Evolutionary conservation across 164 flowering plant genomes (phyloP), one percentile per base, ranked within the genome.

Genomic region (Aristolochia californica): DNA sequence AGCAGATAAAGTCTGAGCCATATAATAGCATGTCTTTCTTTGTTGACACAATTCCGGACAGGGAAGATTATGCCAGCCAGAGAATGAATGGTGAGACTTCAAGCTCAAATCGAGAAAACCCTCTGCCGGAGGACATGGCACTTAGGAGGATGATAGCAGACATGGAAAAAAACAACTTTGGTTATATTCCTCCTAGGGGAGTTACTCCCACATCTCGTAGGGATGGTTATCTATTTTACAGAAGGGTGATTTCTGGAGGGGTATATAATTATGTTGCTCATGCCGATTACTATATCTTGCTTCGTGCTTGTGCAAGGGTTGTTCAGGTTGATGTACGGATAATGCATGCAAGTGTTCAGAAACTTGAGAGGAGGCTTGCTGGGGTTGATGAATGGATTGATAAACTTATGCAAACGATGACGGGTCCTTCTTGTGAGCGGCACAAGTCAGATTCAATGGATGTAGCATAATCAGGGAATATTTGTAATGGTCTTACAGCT

Each of bases 211-310:
- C 80, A 15, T 50, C 13, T 50, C 5, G 5, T 70, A 75, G 77
- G 62, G 47, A 65, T 13, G 82, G 73, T 53, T 82, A 83, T 69
- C 70, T 88, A 55, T 78, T 73, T 57, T 86, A 83, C 66, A 62
- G 45, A 1, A 75, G 88, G 69, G 84, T 76, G 72, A 75, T 27
- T 38, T 75, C 69, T 45, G 72, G 58, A 8, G 89, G 88, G 21
- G 60, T 71, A n/a, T 64, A 63, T 16, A 43, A 67, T 13, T 84
- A 84, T 58, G 86, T 73, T 53, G 86, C 81, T 0, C 91, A 88
- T 78, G 96, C 87, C 13, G 98, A 91, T 78, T 86, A 86, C 58
- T 91, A 88, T 70, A 80, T 88, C 40, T 56, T 91, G 70, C 87
- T 91, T 63, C 87, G 88, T 21, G 77, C 80, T 44, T 88, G 88